These are phyloP conservation scores for Gypsophila paniculata DNA, from an alignment of 179 eudicot genomes.

Conservation along the genomic window DNA sequence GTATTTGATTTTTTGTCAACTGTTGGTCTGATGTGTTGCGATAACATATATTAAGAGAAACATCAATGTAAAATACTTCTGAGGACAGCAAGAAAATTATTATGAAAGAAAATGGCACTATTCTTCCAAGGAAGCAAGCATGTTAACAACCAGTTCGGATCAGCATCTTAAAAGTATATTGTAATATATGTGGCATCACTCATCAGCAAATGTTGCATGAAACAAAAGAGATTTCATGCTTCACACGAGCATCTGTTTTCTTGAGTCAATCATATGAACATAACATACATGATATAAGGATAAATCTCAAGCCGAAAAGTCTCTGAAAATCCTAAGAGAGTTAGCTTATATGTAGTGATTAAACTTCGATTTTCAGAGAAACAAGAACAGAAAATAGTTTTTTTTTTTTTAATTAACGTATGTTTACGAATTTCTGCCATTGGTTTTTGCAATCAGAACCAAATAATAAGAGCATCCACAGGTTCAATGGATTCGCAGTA, in stretches of 20 bases:
- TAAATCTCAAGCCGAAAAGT: neutral
- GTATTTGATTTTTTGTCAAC: constrained; percentile 10
- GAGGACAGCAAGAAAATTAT: neutral
- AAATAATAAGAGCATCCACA: neutral
- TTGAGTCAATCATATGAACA: neutral
- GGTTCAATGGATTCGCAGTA: neutral
- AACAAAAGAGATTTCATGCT: neutral
- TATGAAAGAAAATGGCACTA: neutral
- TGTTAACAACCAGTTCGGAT: neutral
- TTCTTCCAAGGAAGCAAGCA: neutral
- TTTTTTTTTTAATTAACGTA: neutral
- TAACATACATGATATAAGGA: neutral
- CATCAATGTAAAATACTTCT: neutral
- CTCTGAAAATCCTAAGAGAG: neutral
- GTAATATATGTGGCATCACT: neutral
- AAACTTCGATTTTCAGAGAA: neutral
- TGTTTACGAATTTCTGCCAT: neutral
- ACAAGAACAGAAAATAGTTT: neutral
- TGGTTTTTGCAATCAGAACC: neutral
- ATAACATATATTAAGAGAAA: neutral
- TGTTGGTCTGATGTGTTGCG: constrained; percentile 19
- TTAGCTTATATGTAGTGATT: too few relatives aligned
- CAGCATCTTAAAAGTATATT: neutral
- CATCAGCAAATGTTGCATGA: neutral
- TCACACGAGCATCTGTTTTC: neutral